These are phyloP conservation scores for Volutella citrinella DNA, from an alignment of 2,329 filamentous ascomycete species.

Conservation along the genomic window DNA sequence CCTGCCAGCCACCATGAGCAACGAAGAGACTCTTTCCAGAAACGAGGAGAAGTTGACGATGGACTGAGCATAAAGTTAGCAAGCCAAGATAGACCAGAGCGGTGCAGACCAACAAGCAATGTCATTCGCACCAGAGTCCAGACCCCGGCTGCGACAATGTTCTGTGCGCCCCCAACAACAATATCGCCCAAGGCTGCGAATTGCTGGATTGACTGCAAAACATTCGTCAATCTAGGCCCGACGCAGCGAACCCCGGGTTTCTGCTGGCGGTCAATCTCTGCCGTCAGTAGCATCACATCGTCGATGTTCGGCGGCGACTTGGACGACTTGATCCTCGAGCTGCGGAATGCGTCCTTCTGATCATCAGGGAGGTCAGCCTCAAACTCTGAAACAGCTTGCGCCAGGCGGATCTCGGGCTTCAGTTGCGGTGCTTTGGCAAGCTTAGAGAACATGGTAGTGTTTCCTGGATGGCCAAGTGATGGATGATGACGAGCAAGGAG, in stretches of 20 bases:
- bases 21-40: conserved; percentile 35
- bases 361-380: conserved; percentile 33
- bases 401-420: conserved; percentile 38
- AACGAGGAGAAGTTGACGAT: conserved; percentile 29
- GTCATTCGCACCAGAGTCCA: conserved; percentile 42
- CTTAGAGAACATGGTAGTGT: no score
- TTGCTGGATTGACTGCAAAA: conserved; percentile 39
- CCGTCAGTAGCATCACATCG: conserved; percentile 40
- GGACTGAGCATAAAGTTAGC: conserved; percentile 18
- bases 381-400: conserved; percentile 38
- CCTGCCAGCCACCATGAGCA: conserved; percentile 40
- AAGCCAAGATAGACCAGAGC: not conserved
- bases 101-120: conserved; percentile 31
- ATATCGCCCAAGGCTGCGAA: conserved; percentile 39
- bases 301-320: conserved; percentile 24
- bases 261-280: conserved; percentile 31
- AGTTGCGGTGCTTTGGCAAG: no score
- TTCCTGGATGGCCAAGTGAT: no score
- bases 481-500: no score
- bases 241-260: conserved; percentile 29
- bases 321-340: conserved; percentile 13
- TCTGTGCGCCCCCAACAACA: conserved; percentile 40
- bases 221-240: conserved; percentile 38
- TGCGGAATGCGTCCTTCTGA: conserved; percentile 31
- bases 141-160: conserved; percentile 41